These are phyloP conservation scores for Physocladia obscura DNA, from an alignment of 192 early-diverging fungal genomes.

Conservation along the genomic window DNA sequence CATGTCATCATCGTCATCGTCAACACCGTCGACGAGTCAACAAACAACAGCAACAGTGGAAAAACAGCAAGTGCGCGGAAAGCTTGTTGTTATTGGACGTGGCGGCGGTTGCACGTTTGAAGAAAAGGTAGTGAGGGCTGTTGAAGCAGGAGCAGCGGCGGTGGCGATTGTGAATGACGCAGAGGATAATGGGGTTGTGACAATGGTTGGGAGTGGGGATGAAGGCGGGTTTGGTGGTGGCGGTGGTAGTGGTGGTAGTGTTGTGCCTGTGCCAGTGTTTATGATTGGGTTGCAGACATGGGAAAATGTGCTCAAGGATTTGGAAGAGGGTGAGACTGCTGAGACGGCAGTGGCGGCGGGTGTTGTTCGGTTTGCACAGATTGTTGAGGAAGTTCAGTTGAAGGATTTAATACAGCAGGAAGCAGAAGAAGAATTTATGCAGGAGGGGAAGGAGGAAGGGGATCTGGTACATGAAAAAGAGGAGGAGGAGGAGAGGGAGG, in stretches of 20 bases:
- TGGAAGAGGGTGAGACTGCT: conserved; percentile 1
- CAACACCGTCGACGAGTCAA: too few species aligned
- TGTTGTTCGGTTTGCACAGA: conserved; percentile 1
- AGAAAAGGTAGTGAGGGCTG: conserved; percentile 38
- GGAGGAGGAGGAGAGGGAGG: neutral
- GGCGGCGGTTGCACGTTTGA: conserved; percentile 46
- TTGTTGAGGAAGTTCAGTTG: too few species aligned
- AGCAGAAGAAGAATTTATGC: too few species aligned
- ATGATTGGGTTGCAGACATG: conserved; percentile 8
- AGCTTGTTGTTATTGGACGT: conserved; percentile 31
- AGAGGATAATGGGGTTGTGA: conserved; percentile 23
- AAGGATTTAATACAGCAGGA: too few species aligned
- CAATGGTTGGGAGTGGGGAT: conserved; percentile 29
- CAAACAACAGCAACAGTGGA: too few species aligned
- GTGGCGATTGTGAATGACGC: conserved; percentile 38
- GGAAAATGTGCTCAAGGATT: too few species aligned
- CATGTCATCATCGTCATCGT: too few species aligned
- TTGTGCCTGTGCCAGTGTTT: conserved; percentile 14
- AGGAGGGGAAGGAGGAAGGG: too few species aligned
- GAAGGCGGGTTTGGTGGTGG: too few species aligned
- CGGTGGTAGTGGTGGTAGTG: too few species aligned
- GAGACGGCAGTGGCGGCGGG: neutral
- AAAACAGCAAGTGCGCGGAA: too few species aligned
- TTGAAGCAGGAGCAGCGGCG: conserved; percentile 40
- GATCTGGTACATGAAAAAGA: neutral